Base-by-base conservation (phyloP, 768 basidiomycete species). In the Auriscalpium vulgare region DNA sequence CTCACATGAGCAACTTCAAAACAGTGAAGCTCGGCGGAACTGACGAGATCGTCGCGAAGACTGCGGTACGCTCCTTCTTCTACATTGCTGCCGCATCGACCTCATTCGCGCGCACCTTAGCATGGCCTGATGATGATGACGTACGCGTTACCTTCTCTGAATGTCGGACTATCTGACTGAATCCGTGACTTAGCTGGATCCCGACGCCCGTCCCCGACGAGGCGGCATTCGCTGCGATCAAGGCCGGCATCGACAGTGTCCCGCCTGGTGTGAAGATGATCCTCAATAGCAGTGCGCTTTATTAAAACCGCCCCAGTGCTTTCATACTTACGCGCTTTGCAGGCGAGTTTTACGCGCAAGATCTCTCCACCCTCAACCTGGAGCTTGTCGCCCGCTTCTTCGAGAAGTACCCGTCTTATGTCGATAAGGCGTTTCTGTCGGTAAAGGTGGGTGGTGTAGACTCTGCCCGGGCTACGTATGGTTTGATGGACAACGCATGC, bases 41-140 rank as follows among this genome's bases (percentile, higher is more conserved):
- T 21, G 21, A 21, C 21, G 21, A 21, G 21, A 21, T 21, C 21
- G 21, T 21, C 21, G 21, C 21, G 3, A 21, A 21, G 21, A 21
- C 21, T 21, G 21, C 21, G 21, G 21, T 21, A 21, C 21, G 21
- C 21, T 21, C 21, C 21, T 21, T 3, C 21, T 21, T 21, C 21
- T 21, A 21, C 21, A 21, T 21, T 21, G 21, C 21, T 21, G 21
- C 21, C 21, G 21, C 21, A 21, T 21, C 21, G 21, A 21, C 21
- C 2, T 21, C 21, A 21, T 21, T 21, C 21, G 21, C 21, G 21
- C 21, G 21, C 21, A 21, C 21, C 21, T 23, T 23, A 53, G 50
- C 53, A 76, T 59, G 82, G 83, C 1, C 70, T 83, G 43, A 80
- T 83, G 80, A 70, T 76, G 64, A 78, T 84, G 74, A 85, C 80